Percentiles rank a stretch among this genome's conserved stretches.
These are phyloP conservation scores for Aspergillus floridensis DNA, from an alignment of 2,329 filamentous ascomycete species.

Conservation along the genomic window DNA sequence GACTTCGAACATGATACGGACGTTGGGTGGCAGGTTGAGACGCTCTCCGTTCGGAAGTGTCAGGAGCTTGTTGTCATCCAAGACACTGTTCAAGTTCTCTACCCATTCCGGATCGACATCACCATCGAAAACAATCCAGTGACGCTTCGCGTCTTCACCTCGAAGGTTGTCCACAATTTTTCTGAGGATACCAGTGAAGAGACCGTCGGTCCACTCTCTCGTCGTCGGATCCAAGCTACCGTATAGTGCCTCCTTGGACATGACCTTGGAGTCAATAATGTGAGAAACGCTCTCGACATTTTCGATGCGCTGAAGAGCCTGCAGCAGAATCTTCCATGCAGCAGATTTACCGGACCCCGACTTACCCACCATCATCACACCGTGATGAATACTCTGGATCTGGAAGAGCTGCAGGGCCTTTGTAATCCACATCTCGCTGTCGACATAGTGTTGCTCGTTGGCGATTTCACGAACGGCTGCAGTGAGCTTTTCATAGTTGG, in stretches of 20 bases:
- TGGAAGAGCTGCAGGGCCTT: constrained; percentile 97
- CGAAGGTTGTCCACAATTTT: constrained; percentile 99
- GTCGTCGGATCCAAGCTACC: constrained; percentile 95
- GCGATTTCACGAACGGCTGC: constrained; percentile 80
- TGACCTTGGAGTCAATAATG: constrained; percentile 98
- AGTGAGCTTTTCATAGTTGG: constrained; percentile 75
- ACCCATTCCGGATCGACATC: constrained; percentile 99
- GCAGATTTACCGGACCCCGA: constrained; percentile 97
- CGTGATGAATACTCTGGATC: constrained; percentile 95
- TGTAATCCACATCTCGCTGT: constrained; percentile 94
- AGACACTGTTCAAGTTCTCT: constrained; percentile 98
- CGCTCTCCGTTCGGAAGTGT: constrained; percentile 97
- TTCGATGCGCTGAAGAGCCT: constrained; percentile 87
- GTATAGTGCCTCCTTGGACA: constrained; percentile 98
- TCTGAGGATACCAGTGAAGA: constrained; percentile 95
- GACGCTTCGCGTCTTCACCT: constrained; percentile 92
- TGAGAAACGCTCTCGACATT: constrained; percentile 91
- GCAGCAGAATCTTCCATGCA: constrained; percentile 88
- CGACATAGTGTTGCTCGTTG: constrained; percentile 78
- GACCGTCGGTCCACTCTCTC: constrained; percentile 95
- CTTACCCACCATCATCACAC: constrained; percentile 99
- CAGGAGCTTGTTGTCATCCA: constrained; percentile 97
- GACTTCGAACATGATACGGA: constrained; percentile 99
- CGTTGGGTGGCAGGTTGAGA: constrained; percentile 88
- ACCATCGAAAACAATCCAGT: constrained; percentile 99